Evolutionary conservation across 495 filamentous ascomycete species (phyloP).

Genomic region (Podospora pseudopauciseta): DNA sequence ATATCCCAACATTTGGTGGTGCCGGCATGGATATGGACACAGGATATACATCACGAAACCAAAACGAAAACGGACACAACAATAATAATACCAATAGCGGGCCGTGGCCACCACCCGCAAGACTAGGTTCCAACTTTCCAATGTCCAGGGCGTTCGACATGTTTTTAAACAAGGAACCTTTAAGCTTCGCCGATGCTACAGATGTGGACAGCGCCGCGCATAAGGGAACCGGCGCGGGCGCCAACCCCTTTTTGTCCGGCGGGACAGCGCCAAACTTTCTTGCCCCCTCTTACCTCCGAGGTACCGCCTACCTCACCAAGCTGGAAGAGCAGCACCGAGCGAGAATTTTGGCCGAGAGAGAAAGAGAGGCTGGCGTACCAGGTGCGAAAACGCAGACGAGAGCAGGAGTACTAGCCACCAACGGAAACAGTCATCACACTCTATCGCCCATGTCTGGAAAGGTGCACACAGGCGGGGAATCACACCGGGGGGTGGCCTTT

Average conservation of each 20-base stretch:
- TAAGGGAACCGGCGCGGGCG: background rate
- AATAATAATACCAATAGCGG: constrained; percentile 26
- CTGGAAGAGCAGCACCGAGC: constrained; percentile 66
- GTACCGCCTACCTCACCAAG: constrained; percentile 71
- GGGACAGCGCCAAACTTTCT: constrained; percentile 52
- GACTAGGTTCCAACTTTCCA: background rate
- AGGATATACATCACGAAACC: background rate
- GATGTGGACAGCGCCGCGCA: background rate
- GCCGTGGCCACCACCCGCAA: constrained; percentile 11
- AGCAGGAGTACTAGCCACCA: constrained; percentile 57
- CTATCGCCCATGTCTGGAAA: constrained; percentile 41
- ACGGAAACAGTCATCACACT: constrained; percentile 51
- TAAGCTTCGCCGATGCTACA: constrained; percentile 20
- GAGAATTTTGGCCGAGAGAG: constrained; percentile 44
- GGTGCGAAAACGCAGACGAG: constrained; percentile 32
- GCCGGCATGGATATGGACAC: background rate
- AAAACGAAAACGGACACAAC: constrained; percentile 22
- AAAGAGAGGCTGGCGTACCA: constrained; percentile 21
- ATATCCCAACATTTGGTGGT: background rate
- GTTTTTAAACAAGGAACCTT: constrained; percentile 25
- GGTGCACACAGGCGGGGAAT: constrained; percentile 54
- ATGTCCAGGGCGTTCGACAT: background rate
- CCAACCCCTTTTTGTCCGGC: constrained; percentile 22
- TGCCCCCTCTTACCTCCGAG: constrained; percentile 74
- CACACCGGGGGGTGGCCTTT: constrained; percentile 75